Percentiles rank a stretch among this genome's conserved stretches.
phyloP scores from a whole-genome alignment of 164 flowering plant genomes.

The Cinnamomum chago region DNA sequence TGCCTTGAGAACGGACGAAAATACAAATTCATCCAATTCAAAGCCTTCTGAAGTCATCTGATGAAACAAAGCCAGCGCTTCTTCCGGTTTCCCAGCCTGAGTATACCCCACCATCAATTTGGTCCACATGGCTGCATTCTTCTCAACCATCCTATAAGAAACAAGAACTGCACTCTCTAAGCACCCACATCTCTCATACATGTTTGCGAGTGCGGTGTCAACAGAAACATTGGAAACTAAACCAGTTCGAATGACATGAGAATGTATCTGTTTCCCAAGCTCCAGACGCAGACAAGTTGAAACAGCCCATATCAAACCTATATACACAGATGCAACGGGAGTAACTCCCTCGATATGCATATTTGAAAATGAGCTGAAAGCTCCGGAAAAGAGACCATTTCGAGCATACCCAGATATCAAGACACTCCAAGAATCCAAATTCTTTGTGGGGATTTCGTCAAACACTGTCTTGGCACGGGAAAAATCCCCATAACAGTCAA shows the following conservation, averaged over 20 bases:
- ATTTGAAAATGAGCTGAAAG: constrained; percentile 25
- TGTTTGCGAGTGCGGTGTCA: constrained; percentile 26
- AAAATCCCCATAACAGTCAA: constrained; percentile 31
- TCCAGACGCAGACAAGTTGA: constrained; percentile 16
- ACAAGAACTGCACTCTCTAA: constrained; percentile 33
- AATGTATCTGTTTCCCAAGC: constrained; percentile 46
- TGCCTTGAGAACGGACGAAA: constrained; percentile 44
- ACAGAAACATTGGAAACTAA: constrained; percentile 16
- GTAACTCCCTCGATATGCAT: constrained; percentile 23
- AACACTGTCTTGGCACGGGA: constrained; percentile 35
- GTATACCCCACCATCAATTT: constrained; percentile 44
- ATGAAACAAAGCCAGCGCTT: constrained; percentile 33
- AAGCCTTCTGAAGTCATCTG: constrained; percentile 32
- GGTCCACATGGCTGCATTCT: constrained; percentile 43
- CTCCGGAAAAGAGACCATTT: constrained; percentile 24
- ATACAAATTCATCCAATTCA: constrained; percentile 47
- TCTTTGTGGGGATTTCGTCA: constrained; percentile 34
- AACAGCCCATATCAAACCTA: constrained; percentile 24
- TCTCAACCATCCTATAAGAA: constrained; percentile 33
- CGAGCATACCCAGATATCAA: constrained; percentile 34
- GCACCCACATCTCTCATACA: constrained; percentile 45
- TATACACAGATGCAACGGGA: constrained; percentile 19
- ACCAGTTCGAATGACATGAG: constrained; percentile 32
- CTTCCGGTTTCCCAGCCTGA: constrained; percentile 21
- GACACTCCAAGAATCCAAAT: constrained; percentile 28